Base-by-base conservation (phyloP, 228 moss, liverwort and hornwort genomes). In the Sphagnum magellanicum region DNA sequence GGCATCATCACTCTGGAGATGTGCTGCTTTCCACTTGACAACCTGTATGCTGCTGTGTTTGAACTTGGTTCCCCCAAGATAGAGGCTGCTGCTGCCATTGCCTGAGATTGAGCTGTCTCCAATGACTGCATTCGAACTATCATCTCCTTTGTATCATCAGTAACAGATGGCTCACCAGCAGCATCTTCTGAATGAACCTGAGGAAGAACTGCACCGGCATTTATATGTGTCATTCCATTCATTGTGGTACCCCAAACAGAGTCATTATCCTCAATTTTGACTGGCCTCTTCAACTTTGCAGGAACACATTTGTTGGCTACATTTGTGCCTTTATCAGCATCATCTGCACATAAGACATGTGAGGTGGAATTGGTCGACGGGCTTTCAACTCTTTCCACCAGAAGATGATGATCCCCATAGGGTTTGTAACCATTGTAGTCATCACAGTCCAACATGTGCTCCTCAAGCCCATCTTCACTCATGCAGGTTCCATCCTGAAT, bases 371-470 rank as follows among this genome's bases (percentile, higher is more conserved):
- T 32, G 48, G 64, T 64, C 47, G 64, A 64, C 49, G 16, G 63
- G 15, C 50, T 50, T 48, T 60, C 49, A 51, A 59, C 48, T 4
- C 47, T 63, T 48, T 64, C 49, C 59, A 59, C 48, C 4, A 17
- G 46, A 32, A 67, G 66, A 32, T 2, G 32, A 49, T 65, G 70
- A 53, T 62, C 67, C 12, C 68, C 74, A 66, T 77, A 65, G 5
- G 74, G 69, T 32, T 61, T 32, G 63, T 81, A 81, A 10, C 14
- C 68, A 7, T 72, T 78, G 68, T 81, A 81, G 47, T 81, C 81
- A 10, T 75, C 72, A 75, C 72, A 69, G 59, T 61, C 60, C 4
- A 81, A 69, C 72, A 77, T 78, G 50, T 59, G 65, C 69, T 81
- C 81, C 66, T 81, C 81, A 61, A 48, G 68, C 13, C 50, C 61